Evolutionary conservation across 2,329 filamentous ascomycete genomes (phyloP), one percentile per base, ranked within the genome.

Genomic region (Leptographium galeiforme): DNA sequence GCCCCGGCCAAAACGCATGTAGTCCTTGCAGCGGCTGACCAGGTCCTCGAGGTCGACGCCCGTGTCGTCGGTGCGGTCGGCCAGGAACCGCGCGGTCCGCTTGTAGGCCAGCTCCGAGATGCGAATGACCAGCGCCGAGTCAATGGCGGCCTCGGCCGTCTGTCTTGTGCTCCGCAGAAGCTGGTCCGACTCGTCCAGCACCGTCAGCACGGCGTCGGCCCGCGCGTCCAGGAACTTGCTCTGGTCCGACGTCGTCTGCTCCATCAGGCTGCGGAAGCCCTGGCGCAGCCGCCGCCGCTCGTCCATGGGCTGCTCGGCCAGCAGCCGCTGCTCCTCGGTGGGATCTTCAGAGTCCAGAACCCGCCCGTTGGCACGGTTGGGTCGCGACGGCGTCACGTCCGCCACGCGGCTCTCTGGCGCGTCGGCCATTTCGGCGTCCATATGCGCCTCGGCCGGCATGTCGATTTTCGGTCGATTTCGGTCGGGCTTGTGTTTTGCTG

Each of bases 1-100:
- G 12, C 76, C 77, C 8, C 76, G 72, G 4, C 81, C 85, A 39
- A 78, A 75, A 25, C 80, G 81, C 89, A 97, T 96, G 64, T 87
- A 97, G 4, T 78, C 79, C 56, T 94, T 89, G 66, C 86, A 91
- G 67, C 94, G 95, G 0, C 87, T 86, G 14, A 97, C 81, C 62
- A 97, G 94, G 61, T 95, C 87, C 57, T 97, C 90, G 0, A 94
- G 76, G 62, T 97, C 90, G 25, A 98, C 71, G 8, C 89, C 88
- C 50, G 85, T 81, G 3, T 81, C 79, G 2, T 77, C 71, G 61
- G 85, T 84, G 39, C 57, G 58, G 8, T 89, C 89, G 34, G 88
- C 74, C 1, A 85, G 81, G 32, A 94, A 75, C 51, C 84, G 81
- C 45, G 84, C 74, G 0, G 88, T 84, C 64, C 89, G 89, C 60